Base-by-base conservation (phyloP, 2,329 filamentous ascomycete species). In the Capronia americana region DNA sequence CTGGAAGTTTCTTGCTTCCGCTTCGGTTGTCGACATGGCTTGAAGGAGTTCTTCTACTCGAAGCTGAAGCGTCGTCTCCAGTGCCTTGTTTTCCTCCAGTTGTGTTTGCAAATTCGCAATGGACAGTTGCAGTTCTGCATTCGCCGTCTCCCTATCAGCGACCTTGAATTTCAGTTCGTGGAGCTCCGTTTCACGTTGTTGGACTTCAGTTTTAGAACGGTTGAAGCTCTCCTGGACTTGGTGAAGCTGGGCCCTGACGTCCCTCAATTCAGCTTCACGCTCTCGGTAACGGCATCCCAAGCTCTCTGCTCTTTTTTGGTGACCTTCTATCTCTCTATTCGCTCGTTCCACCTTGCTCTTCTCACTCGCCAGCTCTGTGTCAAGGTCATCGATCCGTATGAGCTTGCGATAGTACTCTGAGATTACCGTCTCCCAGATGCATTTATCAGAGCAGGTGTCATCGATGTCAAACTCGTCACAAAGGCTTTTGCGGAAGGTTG, bases 11-110 rank as follows among this genome's bases (percentile, higher is more conserved):
- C 20, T 23, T 11, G 48, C 48, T 26, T 51, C 17, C 17, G 48
- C 48, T 51, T 51, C 48, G 48, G 48, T 51, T 14, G 20, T 23
- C 11, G 48, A 51, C 20, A 51, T 51, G 48, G 48, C 48, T 24
- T 51, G 20, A 5, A 23, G 48, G 20, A 51, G 48, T n/a, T 51
- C 48, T 26, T 51, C 24, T 17, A 51, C 48, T 51, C 48, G 20
- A 23, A 23, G 14, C 4, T 10, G 48, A 11, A 51, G 20, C 20
- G 48, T 24, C n/a, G 48, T 51, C 48, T 51, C 48, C 20, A 51
- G 20, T 24, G 20, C 24, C 20, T 51, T 24, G 48, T 23, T 51
- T 2, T 51, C 48, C 48, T 12, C 17, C 23, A 51, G 24, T 26
- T 51, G 48, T 51, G 48, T 14, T 51, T 51, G 48, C 8, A 51